phyloP scores from a whole-genome alignment of 306 rosid genomes.

The Pueraria montana region DNA sequence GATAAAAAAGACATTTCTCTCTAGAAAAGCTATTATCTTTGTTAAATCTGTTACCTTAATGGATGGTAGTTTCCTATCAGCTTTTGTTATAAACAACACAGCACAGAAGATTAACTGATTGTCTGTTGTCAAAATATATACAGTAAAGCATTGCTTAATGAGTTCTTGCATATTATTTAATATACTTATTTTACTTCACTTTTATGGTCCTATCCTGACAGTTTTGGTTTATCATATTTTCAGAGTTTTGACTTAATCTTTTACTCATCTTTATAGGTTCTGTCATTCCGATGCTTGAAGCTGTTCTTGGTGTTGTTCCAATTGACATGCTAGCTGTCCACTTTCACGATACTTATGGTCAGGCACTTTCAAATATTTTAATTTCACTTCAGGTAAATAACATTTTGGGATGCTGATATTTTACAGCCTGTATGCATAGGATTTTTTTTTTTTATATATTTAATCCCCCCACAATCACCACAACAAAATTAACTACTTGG shows the following conservation, averaged over 20 bases:
- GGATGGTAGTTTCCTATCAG: slow-evolving; percentile 34
- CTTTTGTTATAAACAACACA: slow-evolving; percentile 8
- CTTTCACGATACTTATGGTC: slow-evolving; percentile 98
- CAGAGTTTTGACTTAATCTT: slow-evolving; percentile 32
- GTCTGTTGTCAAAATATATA: slow-evolving; percentile 10
- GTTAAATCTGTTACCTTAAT: slow-evolving; percentile 24
- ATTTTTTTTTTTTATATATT: neutral
- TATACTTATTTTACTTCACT: neutral
- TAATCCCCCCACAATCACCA: neutral
- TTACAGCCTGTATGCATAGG: neutral
- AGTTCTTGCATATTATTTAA: slow-evolving; percentile 22
- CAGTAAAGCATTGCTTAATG: neutral
- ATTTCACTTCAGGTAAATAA: slow-evolving; percentile 81
- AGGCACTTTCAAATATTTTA: slow-evolving; percentile 88
- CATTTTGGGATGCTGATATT: slow-evolving; percentile 17
- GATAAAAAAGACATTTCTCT: slow-evolving; percentile 23
- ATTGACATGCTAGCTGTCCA: slow-evolving; percentile 84
- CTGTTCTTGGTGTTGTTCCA: slow-evolving; percentile 77
- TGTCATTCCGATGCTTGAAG: slow-evolving; percentile 90
- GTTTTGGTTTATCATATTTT: slow-evolving; percentile 38
- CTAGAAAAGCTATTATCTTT: slow-evolving; percentile 9
- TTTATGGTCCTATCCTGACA: slow-evolving; percentile 25
- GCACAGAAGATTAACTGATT: slow-evolving; percentile 13
- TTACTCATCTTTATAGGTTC: slow-evolving; percentile 59
- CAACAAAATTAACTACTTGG: neutral